Base-by-base conservation (phyloP, 2,329 filamentous ascomycete species). In the Cucurbitaria berberidis region DNA sequence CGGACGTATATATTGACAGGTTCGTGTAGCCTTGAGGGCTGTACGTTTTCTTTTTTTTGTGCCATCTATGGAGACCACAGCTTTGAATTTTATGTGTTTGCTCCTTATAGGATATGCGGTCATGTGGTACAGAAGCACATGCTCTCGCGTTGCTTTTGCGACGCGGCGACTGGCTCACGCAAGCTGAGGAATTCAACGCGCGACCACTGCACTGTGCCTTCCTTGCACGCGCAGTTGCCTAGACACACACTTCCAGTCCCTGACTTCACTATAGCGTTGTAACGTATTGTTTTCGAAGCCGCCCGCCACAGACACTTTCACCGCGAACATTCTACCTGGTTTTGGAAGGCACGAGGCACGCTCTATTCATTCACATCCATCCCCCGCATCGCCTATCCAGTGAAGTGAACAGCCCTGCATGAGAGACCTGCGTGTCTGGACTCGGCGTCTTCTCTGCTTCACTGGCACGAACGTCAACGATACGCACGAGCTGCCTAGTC, bases 111-210 rank as follows among this genome's bases (percentile, higher is more conserved):
- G 13, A n/a, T 16, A 34, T n/a, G 30, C 30, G 30, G 5, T 34
- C 30, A 39, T 39, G 36, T 22, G 21, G 19, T 24, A n/a, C 18
- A 39, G 4, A 16, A 19, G 18, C 45, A 53, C 50, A 43, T 56
- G 53, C 47, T 38, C 29, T 22, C 53, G 53, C 53, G 53, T 56
- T 44, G 49, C 45, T 56, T 56, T 56, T 56, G 50, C 41, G 45
- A 53, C 26, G 38, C 30, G 45, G 32, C 41, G 42, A 39, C 36
- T 53, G 42, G 36, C 26, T 22, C 38, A 24, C 13, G 4, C 15
- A 21, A 18, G 1, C n/a, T 3, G 34, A 11, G 9, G 18, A 22
- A 38, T 22, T 21, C 16, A 22, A 38, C n/a, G 19, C 35, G 18
- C 8, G 30, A n/a, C n/a, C 36, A 43, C 44, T 52, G 39, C 24